phyloP scores from a whole-genome alignment of 1,139 yeast genomes.

The Petasospora fabianii region DNA sequence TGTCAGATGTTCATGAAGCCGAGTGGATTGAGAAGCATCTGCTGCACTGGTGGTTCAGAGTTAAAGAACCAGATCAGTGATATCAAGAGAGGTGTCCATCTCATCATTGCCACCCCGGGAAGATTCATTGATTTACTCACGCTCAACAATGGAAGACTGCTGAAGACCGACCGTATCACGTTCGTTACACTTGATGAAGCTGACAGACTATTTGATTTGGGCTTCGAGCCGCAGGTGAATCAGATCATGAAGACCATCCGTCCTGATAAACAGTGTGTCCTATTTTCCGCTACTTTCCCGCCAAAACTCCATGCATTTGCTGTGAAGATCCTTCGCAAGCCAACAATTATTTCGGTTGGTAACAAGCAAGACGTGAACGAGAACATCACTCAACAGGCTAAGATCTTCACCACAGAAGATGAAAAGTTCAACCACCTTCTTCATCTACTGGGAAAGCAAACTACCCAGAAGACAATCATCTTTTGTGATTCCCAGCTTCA shows the following conservation, averaged over 20 bases:
- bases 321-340: constrained; percentile 51
- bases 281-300: constrained; percentile 95
- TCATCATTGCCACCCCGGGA: constrained; percentile 94
- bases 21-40: constrained; percentile 48
- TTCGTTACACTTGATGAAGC: constrained; percentile 93
- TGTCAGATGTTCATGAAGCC: constrained; percentile 54
- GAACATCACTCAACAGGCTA: constrained; percentile 71
- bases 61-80: constrained; percentile 80
- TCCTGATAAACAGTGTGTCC: constrained; percentile 87
- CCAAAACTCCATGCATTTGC: constrained; percentile 75
- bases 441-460: constrained; percentile 43
- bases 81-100: constrained; percentile 72
- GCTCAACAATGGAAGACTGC: constrained; percentile 76
- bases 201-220: constrained; percentile 95
- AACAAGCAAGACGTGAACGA: constrained; percentile 80
- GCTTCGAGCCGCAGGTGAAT: constrained; percentile 94
- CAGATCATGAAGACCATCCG: constrained; percentile 75
- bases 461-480: constrained; percentile 56
- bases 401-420: constrained; percentile 47
- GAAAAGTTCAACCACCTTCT: constrained; percentile 55
- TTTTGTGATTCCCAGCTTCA: constrained; percentile 85
- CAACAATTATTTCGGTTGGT: constrained; percentile 79
- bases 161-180: constrained; percentile 66
- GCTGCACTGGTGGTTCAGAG: constrained; percentile 95
- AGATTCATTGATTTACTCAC: constrained; percentile 85